A percentile compares a stretch with the other conserved stretches of the same genome.
phyloP scores from a whole-genome alignment of 768 basidiomycete genomes.

The Mycena belliarum region DNA sequence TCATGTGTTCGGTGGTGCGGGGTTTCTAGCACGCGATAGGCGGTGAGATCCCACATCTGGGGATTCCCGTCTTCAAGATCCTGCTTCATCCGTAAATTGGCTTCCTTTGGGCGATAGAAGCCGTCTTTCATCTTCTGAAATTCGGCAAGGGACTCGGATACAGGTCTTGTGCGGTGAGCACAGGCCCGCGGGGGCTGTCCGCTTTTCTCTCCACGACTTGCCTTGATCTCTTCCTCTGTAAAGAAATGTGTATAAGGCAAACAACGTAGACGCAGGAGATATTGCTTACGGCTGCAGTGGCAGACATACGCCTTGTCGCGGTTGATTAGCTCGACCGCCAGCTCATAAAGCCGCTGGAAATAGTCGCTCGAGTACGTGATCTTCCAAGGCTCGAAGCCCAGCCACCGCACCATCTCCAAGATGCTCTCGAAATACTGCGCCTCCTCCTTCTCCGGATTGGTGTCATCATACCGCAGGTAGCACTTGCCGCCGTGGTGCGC shows the following conservation, averaged over 20 bases:
- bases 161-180: conserved; percentile 79
- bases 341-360: conserved; percentile 81
- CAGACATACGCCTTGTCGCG: conserved; percentile 94
- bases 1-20: conserved; percentile 92
- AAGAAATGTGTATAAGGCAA: conserved; percentile 1
- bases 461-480: conserved; percentile 96
- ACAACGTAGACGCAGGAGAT: background rate
- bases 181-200: conserved; percentile 78
- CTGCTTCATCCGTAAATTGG: conserved; percentile 96
- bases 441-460: conserved; percentile 98
- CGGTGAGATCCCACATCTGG: conserved; percentile 99
- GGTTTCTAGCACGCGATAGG: conserved; percentile 89
- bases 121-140: conserved; percentile 94
- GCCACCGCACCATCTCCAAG: conserved; percentile 92
- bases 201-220: conserved; percentile 82
- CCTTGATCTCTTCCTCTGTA: conserved; percentile 89
- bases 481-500: conserved; percentile 90
- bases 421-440: conserved; percentile 95
- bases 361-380: conserved; percentile 99
- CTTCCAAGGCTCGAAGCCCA: conserved; percentile 97
- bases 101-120: conserved; percentile 87
- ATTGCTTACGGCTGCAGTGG: conserved; percentile 85
- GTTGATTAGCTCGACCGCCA: conserved; percentile 87
- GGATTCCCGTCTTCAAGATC: conserved; percentile 91
- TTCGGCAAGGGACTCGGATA: conserved; percentile 84